Evolutionary conservation across 2,329 filamentous ascomycete genomes (phyloP), one percentile per base, ranked within the genome.

Genomic region (Fusarium humuli): DNA sequence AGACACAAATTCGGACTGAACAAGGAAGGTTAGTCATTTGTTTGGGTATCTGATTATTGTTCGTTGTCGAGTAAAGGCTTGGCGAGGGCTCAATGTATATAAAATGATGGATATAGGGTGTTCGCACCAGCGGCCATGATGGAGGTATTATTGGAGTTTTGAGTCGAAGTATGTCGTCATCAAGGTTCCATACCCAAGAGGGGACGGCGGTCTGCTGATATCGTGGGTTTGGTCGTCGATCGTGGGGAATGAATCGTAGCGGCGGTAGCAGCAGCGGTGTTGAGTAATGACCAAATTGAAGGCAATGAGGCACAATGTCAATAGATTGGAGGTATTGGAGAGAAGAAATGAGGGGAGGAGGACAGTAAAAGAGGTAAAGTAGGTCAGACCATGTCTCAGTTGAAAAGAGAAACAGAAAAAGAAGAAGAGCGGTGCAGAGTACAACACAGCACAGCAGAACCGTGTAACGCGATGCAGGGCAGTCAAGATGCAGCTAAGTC

Each of bases 1-100:
- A 98, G 63, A 98, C 93, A 81, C 94, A 97, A 77, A 98, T 94
- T 71, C 96, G 92, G 66, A 98, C 95, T 82, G 57, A 32, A 40
- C 48, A 62, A 23, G 44, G 70, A 47, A 63, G 71, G 71, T 71
- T 65, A 64, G 73, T 50, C 62, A 61, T 30, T 32, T 37, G 65
- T 29, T 30, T 27, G 40, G 11, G 13, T 29, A 29, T 45, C 29
- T 37, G 14, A 32, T 40, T 53, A n/a, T 32, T 45, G 23, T 49
- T n/a, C 7, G 42, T 61, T 62, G 47, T 46, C 50, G 32, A 42
- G 25, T 27, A 16, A 45, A 45, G 48, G 29, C 23, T 42, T 52
- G 40, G 45, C 20, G 37, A 52, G 49, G 45, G 32, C 23, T 48
- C 22, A 22, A 41, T 25, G 54, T 48, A 62, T 58, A 52, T 45